A percentile compares a stretch with the other conserved stretches of the same genome.
These are phyloP conservation scores for Physcia stellaris DNA, from an alignment of 495 filamentous ascomycete species.

Conservation along the genomic window DNA sequence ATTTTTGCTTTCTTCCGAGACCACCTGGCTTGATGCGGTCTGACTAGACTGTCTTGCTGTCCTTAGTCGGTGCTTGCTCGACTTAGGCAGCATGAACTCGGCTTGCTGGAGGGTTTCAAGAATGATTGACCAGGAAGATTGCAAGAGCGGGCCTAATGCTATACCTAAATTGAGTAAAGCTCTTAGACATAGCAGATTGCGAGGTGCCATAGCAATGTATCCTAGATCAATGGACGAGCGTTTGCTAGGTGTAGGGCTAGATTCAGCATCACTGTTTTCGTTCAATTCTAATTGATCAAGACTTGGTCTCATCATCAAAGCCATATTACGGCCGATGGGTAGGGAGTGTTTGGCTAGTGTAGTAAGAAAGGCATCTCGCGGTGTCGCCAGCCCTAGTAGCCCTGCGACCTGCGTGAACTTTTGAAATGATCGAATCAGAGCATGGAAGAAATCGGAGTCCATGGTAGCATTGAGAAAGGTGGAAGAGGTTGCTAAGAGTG, in stretches of 20 bases:
- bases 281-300: background rate
- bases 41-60: constrained; percentile 7
- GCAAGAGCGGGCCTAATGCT: constrained; percentile 75
- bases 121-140: constrained; percentile 73
- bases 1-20: constrained; percentile 15
- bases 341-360: constrained; percentile 87
- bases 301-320: constrained; percentile 35
- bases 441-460: constrained; percentile 89
- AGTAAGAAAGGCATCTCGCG: constrained; percentile 87
- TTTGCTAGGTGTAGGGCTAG: constrained; percentile 32
- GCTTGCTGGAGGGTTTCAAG: constrained; percentile 85
- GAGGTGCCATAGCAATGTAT: constrained; percentile 53
- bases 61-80: constrained; percentile 21
- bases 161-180: constrained; percentile 90
- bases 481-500: constrained; percentile 82
- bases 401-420: constrained; percentile 93
- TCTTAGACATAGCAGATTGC: constrained; percentile 79
- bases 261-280: constrained; percentile 10
- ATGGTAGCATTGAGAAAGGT: constrained; percentile 86
- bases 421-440: constrained; percentile 85
- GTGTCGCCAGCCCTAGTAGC: constrained; percentile 66
- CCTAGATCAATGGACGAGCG: constrained; percentile 24
- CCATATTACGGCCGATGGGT: constrained; percentile 38
- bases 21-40: constrained; percentile 1
- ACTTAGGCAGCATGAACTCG: constrained; percentile 64